A percentile compares a stretch with the other conserved stretches of the same genome.
Evolutionary conservation across 1,284 basidiomycete genomes (phyloP).

Genomic region (Vanrija sp.): DNA sequence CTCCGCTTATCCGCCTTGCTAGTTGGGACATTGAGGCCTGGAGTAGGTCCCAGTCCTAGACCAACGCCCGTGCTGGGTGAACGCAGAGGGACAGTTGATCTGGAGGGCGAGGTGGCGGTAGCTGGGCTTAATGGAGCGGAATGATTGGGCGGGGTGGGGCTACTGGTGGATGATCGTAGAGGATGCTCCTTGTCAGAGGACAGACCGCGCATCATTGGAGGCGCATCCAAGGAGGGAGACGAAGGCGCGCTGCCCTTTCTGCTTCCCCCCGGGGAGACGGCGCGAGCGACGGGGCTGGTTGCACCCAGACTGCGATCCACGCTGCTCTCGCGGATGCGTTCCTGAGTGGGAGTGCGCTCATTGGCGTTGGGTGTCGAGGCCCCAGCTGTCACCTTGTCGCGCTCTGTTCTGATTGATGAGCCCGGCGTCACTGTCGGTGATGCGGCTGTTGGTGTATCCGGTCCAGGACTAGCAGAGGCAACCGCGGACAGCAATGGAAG

Average conservation of each 20-base stretch:
- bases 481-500: constrained; percentile 6
- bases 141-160: constrained; percentile 1
- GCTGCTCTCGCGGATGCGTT: constrained; percentile 2
- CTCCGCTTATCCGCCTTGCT: constrained; percentile 41
- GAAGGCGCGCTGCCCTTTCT: not conserved
- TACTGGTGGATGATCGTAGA: not conserved
- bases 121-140: too few species aligned
- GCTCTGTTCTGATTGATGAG: not conserved
- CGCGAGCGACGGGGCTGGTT: not conserved
- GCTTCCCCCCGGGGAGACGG: not conserved
- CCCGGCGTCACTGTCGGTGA: not conserved
- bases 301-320: not conserved
- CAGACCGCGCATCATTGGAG: not conserved
- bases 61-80: constrained; percentile 16
- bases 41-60: constrained; percentile 17
- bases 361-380: constrained; percentile 12
- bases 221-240: not conserved
- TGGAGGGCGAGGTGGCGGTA: not conserved
- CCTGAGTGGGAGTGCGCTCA: constrained; percentile 1
- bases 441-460: not conserved
- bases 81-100: not conserved
- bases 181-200: not conserved
- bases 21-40: constrained; percentile 39
- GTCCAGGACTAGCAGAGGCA: not conserved
- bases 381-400: constrained; percentile 1